These are phyloP conservation scores for Colletotrichum sp. DNA, from an alignment of 2,329 filamentous ascomycete species.

Conservation along the genomic window DNA sequence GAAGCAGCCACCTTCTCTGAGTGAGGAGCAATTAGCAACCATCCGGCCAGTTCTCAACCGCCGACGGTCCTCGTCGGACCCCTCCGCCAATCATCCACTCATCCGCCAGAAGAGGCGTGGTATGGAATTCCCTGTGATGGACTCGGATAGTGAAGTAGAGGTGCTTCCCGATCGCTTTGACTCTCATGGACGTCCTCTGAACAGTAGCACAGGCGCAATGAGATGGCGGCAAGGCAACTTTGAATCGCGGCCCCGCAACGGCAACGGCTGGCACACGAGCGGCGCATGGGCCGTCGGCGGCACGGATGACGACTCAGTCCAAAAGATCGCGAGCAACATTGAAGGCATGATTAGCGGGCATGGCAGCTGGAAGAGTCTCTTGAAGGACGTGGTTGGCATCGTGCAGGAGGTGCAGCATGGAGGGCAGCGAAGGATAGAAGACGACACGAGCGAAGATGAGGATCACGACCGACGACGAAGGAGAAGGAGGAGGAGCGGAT, in stretches of 20 bases:
- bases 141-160: slow-evolving; percentile 45
- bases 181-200: slow-evolving; percentile 44
- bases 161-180: slow-evolving; percentile 55
- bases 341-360: slow-evolving; percentile 36
- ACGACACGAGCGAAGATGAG: slow-evolving; percentile 24
- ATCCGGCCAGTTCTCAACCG: slow-evolving; percentile 23
- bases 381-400: slow-evolving; percentile 34
- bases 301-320: slow-evolving; percentile 46
- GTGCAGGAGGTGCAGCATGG: slow-evolving; percentile 10
- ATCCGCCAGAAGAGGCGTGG: slow-evolving; percentile 24
- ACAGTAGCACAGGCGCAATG: slow-evolving; percentile 22
- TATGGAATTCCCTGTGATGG: slow-evolving; percentile 21
- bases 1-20: slow-evolving; percentile 11
- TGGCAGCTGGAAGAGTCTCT: slow-evolving; percentile 33
- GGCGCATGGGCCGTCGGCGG: slow-evolving; percentile 52
- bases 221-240: slow-evolving; percentile 48
- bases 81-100: slow-evolving; percentile 30
- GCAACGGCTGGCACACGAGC: slow-evolving; percentile 38
- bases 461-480: slow-evolving; percentile 9
- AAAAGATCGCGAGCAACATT: slow-evolving; percentile 41
- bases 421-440: slow-evolving; percentile 13
- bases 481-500: slow-evolving; percentile 20
- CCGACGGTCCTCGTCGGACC: slow-evolving; percentile 36
- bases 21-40: slow-evolving; percentile 18
- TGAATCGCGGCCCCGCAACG: slow-evolving; percentile 36